Percentiles rank a stretch among this genome's conserved stretches.
These are phyloP conservation scores for Eutypa lata DNA, from an alignment of 2,329 filamentous ascomycete genomes.

Conservation along the genomic window DNA sequence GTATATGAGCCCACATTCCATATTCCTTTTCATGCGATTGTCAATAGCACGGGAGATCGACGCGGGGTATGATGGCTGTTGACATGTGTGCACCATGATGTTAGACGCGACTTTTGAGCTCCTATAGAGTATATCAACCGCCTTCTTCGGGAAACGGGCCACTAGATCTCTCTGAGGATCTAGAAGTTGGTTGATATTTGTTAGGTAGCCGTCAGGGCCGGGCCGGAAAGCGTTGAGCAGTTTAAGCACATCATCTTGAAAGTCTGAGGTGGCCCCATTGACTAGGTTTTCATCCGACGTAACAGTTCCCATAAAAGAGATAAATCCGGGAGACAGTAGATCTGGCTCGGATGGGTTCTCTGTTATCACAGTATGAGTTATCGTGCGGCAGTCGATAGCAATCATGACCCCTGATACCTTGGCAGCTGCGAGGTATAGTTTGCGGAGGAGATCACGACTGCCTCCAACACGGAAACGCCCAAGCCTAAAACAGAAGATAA, in stretches of 20 bases:
- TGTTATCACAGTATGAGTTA: constrained; percentile 22
- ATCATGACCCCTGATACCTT: constrained; percentile 51
- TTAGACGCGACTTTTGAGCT: constrained; percentile 26
- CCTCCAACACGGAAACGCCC: constrained; percentile 22
- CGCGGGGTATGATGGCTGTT: constrained; percentile 14
- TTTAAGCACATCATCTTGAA: constrained; percentile 20
- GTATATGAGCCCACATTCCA: constrained; percentile 39
- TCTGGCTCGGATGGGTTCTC: constrained; percentile 33
- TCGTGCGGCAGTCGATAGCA: constrained; percentile 41
- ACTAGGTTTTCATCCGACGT: constrained; percentile 29
- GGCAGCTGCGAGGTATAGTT: constrained; percentile 39
- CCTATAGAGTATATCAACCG: constrained; percentile 40
- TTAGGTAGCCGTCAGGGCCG: constrained; percentile 39
- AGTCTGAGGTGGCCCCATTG: constrained; percentile 29
- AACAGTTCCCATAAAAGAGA: constrained; percentile 41
- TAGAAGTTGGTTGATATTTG: constrained; percentile 40
- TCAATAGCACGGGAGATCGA: constrained; percentile 11
- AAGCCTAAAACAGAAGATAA: constrained; percentile 14
- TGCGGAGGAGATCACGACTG: constrained; percentile 26
- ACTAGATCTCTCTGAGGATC: constrained; percentile 37
- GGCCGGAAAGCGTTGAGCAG: constrained; percentile 43
- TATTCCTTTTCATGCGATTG: constrained; percentile 28
- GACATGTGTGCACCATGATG: constrained; percentile 27
- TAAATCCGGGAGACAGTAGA: constrained; percentile 42
- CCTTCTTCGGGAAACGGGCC: constrained; percentile 41